Evolutionary conservation across 306 rosid genomes (phyloP).

Genomic region (Comarum palustre): DNA sequence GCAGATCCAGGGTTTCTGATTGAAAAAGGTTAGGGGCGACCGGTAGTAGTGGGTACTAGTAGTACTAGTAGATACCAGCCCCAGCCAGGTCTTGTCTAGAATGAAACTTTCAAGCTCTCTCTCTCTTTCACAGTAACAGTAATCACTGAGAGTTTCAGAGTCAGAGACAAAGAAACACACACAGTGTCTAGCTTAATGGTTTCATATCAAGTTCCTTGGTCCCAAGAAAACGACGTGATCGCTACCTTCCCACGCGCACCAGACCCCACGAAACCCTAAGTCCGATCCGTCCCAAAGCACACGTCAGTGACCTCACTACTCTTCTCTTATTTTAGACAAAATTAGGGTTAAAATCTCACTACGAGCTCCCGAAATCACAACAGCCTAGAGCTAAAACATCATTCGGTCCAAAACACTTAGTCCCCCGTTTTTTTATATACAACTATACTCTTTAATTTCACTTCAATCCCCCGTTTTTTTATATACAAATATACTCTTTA

Average conservation of each 20-base stretch:
- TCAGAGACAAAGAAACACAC: slow-evolving; percentile 5
- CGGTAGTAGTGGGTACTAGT: background rate
- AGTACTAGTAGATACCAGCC: background rate
- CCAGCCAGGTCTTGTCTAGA: slow-evolving; percentile 8
- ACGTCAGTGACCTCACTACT: background rate
- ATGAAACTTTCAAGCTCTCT: background rate
- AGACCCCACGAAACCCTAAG: slow-evolving; percentile 82
- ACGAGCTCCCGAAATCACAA: slow-evolving; percentile 27
- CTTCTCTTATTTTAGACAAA: background rate
- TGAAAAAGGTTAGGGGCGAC: background rate
- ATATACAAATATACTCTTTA: slow-evolving; percentile 18
- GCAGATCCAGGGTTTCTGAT: background rate
- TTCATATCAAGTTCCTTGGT: slow-evolving; percentile 8
- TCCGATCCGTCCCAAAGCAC: slow-evolving; percentile 2
- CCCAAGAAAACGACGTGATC: slow-evolving; percentile 59
- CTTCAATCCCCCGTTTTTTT: slow-evolving; percentile 8
- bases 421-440: slow-evolving; percentile 3
- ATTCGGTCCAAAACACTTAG: slow-evolving; percentile 9
- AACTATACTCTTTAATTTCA: slow-evolving; percentile 14
- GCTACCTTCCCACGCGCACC: slow-evolving; percentile 72
- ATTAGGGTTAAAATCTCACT: background rate
- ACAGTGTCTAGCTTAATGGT: background rate
- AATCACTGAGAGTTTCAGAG: background rate
- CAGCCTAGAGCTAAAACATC: slow-evolving; percentile 26
- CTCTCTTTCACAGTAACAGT: background rate